Evolutionary conservation across 306 rosid genomes (phyloP).

Genomic region (Cicer bijugum): DNA sequence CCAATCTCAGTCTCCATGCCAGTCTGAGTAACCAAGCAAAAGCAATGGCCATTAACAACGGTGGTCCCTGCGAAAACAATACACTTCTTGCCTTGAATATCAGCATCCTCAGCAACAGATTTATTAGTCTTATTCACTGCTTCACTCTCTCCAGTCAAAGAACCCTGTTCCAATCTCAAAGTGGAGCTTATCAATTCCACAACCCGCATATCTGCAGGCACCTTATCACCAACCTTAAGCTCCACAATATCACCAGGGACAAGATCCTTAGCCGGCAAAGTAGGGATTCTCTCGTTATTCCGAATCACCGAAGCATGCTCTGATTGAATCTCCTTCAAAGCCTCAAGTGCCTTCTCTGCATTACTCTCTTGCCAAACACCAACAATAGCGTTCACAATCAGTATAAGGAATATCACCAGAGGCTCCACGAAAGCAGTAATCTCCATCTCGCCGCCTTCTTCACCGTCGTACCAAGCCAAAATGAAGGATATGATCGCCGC

Average conservation of each 20-base stretch:
- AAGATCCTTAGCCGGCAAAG: slow-evolving; percentile 73
- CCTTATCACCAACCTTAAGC: slow-evolving; percentile 67
- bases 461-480: slow-evolving; percentile 84
- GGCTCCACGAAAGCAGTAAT: slow-evolving; percentile 68
- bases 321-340: slow-evolving; percentile 90
- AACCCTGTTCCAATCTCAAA: slow-evolving; percentile 62
- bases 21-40: slow-evolving; percentile 71
- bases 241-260: slow-evolving; percentile 73
- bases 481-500: slow-evolving; percentile 90
- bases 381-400: slow-evolving; percentile 68
- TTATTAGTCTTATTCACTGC: slow-evolving; percentile 59
- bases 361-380: slow-evolving; percentile 97
- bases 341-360: slow-evolving; percentile 94
- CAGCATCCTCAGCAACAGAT: slow-evolving; percentile 53
- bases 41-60: slow-evolving; percentile 70
- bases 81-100: slow-evolving; percentile 59
- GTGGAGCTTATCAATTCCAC: slow-evolving; percentile 63
- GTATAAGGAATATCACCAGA: slow-evolving; percentile 57
- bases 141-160: slow-evolving; percentile 66
- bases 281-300: slow-evolving; percentile 49
- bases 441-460: slow-evolving; percentile 62
- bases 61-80: slow-evolving; percentile 80
- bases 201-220: slow-evolving; percentile 64
- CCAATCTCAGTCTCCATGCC: slow-evolving; percentile 81
- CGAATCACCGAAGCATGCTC: slow-evolving; percentile 78